Percentiles rank a stretch among this genome's conserved stretches.
Evolutionary conservation across 176 grass and related monocot genomes (phyloP).

Genomic region (Rhipidocladum racemiflorum): DNA sequence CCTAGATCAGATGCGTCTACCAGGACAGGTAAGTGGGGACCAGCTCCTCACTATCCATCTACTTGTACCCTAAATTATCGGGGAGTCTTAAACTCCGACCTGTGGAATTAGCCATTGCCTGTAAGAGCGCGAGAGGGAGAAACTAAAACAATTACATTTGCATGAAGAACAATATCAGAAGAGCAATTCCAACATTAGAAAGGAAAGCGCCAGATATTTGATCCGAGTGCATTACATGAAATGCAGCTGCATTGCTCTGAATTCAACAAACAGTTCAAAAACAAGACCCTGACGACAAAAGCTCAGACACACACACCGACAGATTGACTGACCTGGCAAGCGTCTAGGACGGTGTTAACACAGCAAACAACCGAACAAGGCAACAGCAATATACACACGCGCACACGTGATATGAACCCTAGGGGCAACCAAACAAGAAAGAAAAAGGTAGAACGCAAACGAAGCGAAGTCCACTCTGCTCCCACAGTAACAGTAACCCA

Average conservation of each 20-base stretch:
- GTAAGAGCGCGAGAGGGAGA: background rate
- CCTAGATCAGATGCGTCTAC: background rate
- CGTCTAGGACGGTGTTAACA: background rate
- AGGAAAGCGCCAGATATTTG: background rate
- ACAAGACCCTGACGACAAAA: conserved; percentile 7
- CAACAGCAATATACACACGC: conserved; percentile 20
- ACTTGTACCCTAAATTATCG: background rate
- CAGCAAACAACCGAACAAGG: background rate
- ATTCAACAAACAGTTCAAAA: conserved; percentile 5
- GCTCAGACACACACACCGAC: background rate
- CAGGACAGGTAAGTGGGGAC: background rate
- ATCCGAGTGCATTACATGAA: background rate
- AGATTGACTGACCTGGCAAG: background rate
- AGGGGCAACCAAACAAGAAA: background rate
- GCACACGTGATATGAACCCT: background rate
- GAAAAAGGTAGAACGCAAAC: background rate
- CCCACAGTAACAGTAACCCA: background rate
- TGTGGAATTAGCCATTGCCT: background rate
- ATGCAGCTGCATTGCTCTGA: conserved; percentile 35
- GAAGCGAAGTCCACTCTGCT: conserved; percentile 13
- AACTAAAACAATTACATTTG: background rate
- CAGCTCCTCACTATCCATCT: background rate
- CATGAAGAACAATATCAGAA: background rate
- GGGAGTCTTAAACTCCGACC: background rate
- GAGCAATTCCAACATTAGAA: background rate